phyloP scores from a whole-genome alignment of 2,329 filamentous ascomycete species.

The Aspergillus viridinutans region DNA sequence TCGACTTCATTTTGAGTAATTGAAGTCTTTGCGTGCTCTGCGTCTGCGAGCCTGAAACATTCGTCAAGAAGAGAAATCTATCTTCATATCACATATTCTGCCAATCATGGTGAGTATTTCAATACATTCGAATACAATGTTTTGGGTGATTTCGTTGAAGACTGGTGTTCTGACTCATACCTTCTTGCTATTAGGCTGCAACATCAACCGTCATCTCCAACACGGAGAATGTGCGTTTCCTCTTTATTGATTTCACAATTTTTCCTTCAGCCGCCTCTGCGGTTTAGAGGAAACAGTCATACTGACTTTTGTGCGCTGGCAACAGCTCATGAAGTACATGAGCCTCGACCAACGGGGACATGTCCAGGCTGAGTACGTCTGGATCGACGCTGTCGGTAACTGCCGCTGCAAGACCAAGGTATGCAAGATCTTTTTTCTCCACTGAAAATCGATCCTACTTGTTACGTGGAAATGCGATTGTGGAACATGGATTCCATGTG shows the following conservation, averaged over 20 bases:
- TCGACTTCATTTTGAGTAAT: constrained; percentile 1
- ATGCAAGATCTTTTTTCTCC: too few relatives aligned
- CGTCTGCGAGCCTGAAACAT: background rate
- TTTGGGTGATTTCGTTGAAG: constrained; percentile 6
- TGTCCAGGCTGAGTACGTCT: constrained; percentile 94
- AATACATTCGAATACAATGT: background rate
- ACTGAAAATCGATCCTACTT: too few relatives aligned
- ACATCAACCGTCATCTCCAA: constrained; percentile 44
- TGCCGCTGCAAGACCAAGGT: constrained; percentile 95
- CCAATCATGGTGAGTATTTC: constrained; percentile 3
- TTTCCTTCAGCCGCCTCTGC: constrained; percentile 27
- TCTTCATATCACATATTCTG: constrained; percentile 8
- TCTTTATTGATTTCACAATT: constrained; percentile 24
- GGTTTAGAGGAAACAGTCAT: constrained; percentile 30
- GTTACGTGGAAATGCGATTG: constrained; percentile 3
- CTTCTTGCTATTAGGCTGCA: constrained; percentile 36
- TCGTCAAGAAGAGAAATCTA: background rate
- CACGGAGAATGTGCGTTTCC: constrained; percentile 44
- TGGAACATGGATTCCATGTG: background rate
- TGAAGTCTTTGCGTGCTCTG: constrained; percentile 5
- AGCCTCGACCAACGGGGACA: constrained; percentile 81
- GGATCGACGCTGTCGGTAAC: constrained; percentile 80
- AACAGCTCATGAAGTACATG: constrained; percentile 86
- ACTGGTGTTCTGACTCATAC: constrained; percentile 18
- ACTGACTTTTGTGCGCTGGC: constrained; percentile 37